A percentile compares a stretch with the other conserved stretches of the same genome.
These are phyloP conservation scores for Flammula alnicola DNA, from an alignment of 1,284 basidiomycete species.

Conservation along the genomic window DNA sequence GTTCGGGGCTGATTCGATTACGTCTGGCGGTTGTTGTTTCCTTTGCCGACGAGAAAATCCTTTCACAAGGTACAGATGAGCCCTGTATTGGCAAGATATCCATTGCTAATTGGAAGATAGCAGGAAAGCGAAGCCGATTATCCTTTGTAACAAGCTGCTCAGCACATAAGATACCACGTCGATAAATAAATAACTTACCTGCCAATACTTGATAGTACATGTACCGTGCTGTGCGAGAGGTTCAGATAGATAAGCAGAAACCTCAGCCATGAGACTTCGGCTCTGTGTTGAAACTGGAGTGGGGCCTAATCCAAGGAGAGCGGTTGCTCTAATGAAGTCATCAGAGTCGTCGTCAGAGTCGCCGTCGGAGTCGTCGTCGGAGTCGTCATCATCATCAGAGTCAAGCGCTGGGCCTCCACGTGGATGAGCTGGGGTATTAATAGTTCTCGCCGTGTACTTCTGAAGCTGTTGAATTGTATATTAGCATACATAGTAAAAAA, in stretches of 20 bases:
- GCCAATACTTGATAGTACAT: conserved; percentile 13
- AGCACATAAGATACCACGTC: background rate
- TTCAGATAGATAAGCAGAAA: conserved; percentile 13
- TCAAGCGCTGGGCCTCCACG: too few relatives aligned
- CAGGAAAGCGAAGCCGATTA: conserved; percentile 17
- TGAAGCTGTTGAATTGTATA: too few relatives aligned
- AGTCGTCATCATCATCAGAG: too few relatives aligned
- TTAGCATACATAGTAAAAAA: too few relatives aligned
- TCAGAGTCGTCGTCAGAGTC: too few relatives aligned
- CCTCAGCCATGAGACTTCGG: conserved; percentile 2
- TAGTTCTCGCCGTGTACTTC: too few relatives aligned
- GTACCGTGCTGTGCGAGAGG: background rate
- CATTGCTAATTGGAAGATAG: conserved; percentile 19
- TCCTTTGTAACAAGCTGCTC: conserved; percentile 9
- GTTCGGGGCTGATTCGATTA: conserved; percentile 18
- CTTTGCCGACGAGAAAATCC: conserved; percentile 27
- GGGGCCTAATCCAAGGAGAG: too few relatives aligned
- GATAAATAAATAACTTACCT: conserved; percentile 13
- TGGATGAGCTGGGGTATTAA: too few relatives aligned
- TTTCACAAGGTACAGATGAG: conserved; percentile 26
- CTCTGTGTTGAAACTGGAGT: too few relatives aligned
- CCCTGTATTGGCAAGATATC: conserved; percentile 26
- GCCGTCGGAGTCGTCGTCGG: too few relatives aligned
- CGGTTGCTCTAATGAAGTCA: too few relatives aligned
- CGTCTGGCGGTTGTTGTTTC: conserved; percentile 21